Percentiles rank a stretch among this genome's conserved stretches.
phyloP scores from a whole-genome alignment of 2,329 filamentous ascomycete genomes.

The Aspergillus texensis region DNA sequence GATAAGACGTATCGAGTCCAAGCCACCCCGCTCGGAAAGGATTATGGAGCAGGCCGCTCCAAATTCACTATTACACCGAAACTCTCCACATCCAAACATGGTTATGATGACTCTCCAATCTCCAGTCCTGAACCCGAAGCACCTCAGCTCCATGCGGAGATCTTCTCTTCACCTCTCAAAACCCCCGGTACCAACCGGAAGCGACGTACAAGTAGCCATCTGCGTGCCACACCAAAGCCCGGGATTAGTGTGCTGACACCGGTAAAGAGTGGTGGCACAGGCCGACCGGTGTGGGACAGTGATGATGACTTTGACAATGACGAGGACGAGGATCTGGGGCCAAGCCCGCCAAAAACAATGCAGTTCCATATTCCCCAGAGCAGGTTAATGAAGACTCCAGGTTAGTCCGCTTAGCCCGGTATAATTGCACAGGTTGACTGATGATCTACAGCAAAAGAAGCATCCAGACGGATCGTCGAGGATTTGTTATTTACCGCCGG shows the following conservation, averaged over 20 bases:
- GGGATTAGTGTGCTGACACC: constrained; percentile 87
- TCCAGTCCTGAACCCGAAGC: constrained; percentile 78
- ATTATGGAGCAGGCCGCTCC: constrained; percentile 32
- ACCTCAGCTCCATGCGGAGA: constrained; percentile 80
- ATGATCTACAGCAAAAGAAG: constrained; percentile 47
- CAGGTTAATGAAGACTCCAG: constrained; percentile 52
- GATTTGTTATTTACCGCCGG: constrained; percentile 52
- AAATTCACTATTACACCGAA: constrained; percentile 39
- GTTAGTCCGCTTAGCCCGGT: constrained; percentile 30
- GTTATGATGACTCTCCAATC: constrained; percentile 55
- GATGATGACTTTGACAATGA: constrained; percentile 65
- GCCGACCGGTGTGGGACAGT: constrained; percentile 67
- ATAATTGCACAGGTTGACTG: neutral
- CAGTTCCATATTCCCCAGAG: constrained; percentile 56
- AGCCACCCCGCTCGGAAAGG: constrained; percentile 77
- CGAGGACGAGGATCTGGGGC: constrained; percentile 63
- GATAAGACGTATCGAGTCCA: constrained; percentile 95
- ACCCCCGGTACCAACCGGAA: constrained; percentile 47
- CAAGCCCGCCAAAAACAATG: constrained; percentile 82
- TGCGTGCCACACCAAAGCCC: constrained; percentile 63
- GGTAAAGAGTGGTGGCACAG: constrained; percentile 40
- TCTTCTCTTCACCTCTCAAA: constrained; percentile 76
- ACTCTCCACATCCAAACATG: constrained; percentile 29
- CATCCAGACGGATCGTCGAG: constrained; percentile 52
- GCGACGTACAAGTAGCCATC: constrained; percentile 42